Evolutionary conservation across 257 asterid species (phyloP).

Genomic region (Solanum pennellii): DNA sequence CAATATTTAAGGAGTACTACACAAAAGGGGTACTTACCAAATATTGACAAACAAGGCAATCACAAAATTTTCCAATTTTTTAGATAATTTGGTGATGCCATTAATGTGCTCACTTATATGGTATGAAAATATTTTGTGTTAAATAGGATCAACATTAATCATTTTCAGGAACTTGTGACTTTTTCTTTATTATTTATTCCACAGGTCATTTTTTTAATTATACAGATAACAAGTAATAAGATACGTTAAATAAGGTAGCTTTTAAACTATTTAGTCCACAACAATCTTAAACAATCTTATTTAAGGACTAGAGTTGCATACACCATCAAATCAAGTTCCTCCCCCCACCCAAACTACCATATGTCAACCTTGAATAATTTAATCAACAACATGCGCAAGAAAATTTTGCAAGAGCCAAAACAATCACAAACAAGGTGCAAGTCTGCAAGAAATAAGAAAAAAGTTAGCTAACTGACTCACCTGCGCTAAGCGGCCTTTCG

Average conservation of each 20-base stretch:
- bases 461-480: not conserved
- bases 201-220: not conserved
- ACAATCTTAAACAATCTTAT: not conserved
- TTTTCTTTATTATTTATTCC: not conserved
- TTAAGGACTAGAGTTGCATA: not conserved
- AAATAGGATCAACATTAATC: not conserved
- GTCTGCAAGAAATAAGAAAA: not conserved
- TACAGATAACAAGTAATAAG: not conserved
- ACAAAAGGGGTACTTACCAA: not conserved
- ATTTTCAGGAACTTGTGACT: not conserved
- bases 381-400: not conserved
- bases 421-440: not conserved
- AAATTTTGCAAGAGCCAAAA: not conserved
- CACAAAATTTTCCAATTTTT: not conserved
- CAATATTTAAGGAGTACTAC: not conserved
- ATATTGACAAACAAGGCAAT: not conserved
- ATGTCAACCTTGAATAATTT: not conserved
- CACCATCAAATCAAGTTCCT: not conserved
- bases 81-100: not conserved
- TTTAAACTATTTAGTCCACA: not conserved
- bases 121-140: not conserved
- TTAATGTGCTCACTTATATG: not conserved
- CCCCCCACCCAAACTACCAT: not conserved
- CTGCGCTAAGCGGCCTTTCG: not conserved
- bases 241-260: not conserved